A percentile compares a stretch with the other conserved stretches of the same genome.
These are phyloP conservation scores for Saururus chinensis DNA, from an alignment of 164 flowering plant genomes.

Conservation along the genomic window DNA sequence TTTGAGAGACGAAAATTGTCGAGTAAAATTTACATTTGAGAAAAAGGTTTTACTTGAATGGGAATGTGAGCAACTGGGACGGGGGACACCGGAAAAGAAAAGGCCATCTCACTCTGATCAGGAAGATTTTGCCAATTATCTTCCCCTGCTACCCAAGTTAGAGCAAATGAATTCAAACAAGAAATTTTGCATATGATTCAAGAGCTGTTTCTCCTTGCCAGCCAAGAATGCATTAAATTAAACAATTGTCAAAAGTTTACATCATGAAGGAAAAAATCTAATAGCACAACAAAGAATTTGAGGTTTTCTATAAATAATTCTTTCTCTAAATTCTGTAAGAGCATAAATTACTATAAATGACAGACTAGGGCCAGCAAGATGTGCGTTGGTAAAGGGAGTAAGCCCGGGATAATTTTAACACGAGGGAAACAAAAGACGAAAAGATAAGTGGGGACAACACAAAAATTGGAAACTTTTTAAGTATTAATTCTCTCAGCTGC, in stretches of 20 bases:
- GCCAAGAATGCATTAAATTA: background rate
- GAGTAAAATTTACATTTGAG: too few species aligned
- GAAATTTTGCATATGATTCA: too few species aligned
- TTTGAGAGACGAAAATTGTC: too few species aligned
- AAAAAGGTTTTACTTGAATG: background rate
- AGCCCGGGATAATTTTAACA: background rate
- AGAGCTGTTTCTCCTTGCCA: background rate
- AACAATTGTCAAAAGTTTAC: background rate
- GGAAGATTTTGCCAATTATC: too few species aligned
- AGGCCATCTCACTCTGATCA: too few species aligned
- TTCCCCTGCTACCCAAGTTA: too few species aligned
- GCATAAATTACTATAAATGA: conserved; percentile 1
- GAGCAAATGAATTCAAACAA: too few species aligned
- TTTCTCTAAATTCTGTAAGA: background rate
- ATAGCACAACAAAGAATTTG: background rate
- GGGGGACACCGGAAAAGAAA: too few species aligned
- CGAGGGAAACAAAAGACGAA: background rate
- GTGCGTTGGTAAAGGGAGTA: background rate
- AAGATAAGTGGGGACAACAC: conserved; percentile 5
- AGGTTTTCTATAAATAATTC: background rate
- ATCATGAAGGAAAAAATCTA: background rate
- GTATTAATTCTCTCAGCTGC: conserved; percentile 6
- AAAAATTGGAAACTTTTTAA: conserved; percentile 4
- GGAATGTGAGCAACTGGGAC: background rate
- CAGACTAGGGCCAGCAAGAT: background rate